phyloP scores from a whole-genome alignment of 176 grass and related monocot species.

The Oryza coarctata region DNA sequence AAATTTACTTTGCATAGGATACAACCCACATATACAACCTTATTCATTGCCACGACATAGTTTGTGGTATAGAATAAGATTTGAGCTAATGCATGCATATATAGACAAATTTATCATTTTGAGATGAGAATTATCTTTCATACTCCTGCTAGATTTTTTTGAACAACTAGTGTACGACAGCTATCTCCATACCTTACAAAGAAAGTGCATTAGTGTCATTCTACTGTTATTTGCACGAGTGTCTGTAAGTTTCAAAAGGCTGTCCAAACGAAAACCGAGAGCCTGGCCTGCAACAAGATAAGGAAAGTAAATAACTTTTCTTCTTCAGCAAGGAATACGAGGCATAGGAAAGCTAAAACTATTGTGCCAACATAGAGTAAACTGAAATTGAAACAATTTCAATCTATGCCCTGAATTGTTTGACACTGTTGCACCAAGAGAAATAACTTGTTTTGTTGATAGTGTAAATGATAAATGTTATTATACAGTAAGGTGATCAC shows the following conservation, averaged over 20 bases:
- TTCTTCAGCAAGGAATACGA: conserved; percentile 14
- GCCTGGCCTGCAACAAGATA: conserved; percentile 62
- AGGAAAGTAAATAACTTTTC: conserved; percentile 24
- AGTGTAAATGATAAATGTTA: conserved; percentile 3
- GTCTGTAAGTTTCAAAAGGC: conserved; percentile 85
- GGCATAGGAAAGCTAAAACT: conserved; percentile 2
- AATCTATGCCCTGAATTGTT: neutral
- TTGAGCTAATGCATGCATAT: neutral
- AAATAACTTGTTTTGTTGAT: conserved; percentile 23
- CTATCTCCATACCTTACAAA: conserved; percentile 76
- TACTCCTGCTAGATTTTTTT: neutral
- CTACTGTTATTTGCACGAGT: conserved; percentile 78
- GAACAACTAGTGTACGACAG: neutral
- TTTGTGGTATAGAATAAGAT: neutral
- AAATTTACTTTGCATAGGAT: too few species aligned
- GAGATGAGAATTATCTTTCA: conserved; percentile 7
- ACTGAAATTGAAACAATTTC: conserved; percentile 2
- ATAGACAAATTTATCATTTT: neutral
- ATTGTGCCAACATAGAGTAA: neutral
- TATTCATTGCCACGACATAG: neutral
- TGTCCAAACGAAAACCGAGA: conserved; percentile 82
- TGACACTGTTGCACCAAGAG: neutral
- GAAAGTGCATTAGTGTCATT: conserved; percentile 90
- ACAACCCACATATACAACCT: neutral
- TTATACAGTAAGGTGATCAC: neutral